Evolutionary conservation across 2,329 filamentous ascomycete genomes (phyloP).

Genomic region (Aspergillaceae sp.): DNA sequence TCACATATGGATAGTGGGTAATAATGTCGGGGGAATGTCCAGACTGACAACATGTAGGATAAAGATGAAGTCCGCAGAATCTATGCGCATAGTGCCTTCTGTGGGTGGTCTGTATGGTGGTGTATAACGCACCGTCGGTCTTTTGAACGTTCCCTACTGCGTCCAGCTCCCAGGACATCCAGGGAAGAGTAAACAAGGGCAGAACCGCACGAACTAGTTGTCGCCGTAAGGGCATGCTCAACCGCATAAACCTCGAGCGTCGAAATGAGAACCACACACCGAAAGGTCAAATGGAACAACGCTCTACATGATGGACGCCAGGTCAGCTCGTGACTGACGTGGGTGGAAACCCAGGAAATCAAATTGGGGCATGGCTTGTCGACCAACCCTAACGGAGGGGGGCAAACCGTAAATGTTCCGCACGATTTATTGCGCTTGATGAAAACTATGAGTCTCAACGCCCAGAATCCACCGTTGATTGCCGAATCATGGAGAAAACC

Average conservation of each 20-base stretch:
- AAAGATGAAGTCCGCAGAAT: neutral
- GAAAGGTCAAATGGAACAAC: neutral
- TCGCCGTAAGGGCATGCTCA: neutral
- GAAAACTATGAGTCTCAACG: neutral
- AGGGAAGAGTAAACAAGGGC: neutral
- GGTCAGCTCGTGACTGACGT: neutral
- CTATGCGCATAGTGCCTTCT: neutral
- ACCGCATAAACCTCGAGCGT: neutral
- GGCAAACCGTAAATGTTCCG: neutral
- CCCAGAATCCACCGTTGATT: neutral
- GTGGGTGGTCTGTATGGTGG: neutral
- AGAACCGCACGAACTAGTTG: neutral
- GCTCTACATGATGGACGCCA: neutral
- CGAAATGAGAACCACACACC: slow-evolving; percentile 5
- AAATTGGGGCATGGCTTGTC: neutral
- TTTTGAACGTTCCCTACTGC: neutral
- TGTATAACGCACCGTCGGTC: neutral
- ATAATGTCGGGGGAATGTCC: neutral
- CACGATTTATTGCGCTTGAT: neutral
- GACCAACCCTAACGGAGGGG: neutral
- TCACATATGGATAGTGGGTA: neutral
- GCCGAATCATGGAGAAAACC: slow-evolving; percentile 5
- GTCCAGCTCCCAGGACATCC: neutral
- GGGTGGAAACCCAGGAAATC: neutral
- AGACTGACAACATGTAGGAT: neutral